A percentile compares a stretch with the other conserved stretches of the same genome.
Conservation (phyloP, 768 basidiomycete genomes). For the Kwoniella heveanensis region DNA sequence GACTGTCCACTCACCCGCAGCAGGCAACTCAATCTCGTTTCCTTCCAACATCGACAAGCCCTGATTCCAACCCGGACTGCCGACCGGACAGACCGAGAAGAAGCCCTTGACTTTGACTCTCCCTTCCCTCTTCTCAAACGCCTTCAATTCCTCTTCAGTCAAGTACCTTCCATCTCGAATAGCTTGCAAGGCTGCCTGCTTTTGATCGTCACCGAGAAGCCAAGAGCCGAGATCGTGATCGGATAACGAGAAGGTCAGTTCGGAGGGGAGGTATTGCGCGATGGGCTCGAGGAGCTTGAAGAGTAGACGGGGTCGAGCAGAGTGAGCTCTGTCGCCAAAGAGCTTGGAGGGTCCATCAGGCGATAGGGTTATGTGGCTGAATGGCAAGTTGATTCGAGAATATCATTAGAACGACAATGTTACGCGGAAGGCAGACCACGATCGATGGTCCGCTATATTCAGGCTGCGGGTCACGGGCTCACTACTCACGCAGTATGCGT, state of each 20-base stretch:
- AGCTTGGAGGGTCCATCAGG: constrained; percentile 30
- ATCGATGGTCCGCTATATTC: too few relatives aligned
- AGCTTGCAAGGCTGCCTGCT: constrained; percentile 32
- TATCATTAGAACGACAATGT: background rate
- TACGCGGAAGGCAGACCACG: too few relatives aligned
- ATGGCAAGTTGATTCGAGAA: background rate
- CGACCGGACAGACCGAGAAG: constrained; percentile 49
- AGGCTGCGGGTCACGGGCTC: too few relatives aligned
- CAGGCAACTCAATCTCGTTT: background rate
- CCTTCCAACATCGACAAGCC: constrained; percentile 20
- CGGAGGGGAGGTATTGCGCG: constrained; percentile 36
- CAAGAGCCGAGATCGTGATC: constrained; percentile 54
- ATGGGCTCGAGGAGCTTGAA: constrained; percentile 47
- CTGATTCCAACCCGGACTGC: constrained; percentile 34
- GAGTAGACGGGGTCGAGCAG: constrained; percentile 40
- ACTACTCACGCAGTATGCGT: constrained; percentile 45
- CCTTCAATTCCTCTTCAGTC: constrained; percentile 36
- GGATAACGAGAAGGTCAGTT: constrained; percentile 43
- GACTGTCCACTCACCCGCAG: background rate
- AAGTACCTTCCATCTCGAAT: constrained; percentile 36
- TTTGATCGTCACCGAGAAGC: constrained; percentile 49
- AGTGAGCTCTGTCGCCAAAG: constrained; percentile 34
- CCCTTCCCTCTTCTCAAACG: constrained; percentile 45
- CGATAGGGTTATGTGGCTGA: constrained; percentile 43
- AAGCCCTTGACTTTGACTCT: constrained; percentile 29